Evolutionary conservation across 2,329 filamentous ascomycete species (phyloP).

Genomic region (Cladosporium sp.): DNA sequence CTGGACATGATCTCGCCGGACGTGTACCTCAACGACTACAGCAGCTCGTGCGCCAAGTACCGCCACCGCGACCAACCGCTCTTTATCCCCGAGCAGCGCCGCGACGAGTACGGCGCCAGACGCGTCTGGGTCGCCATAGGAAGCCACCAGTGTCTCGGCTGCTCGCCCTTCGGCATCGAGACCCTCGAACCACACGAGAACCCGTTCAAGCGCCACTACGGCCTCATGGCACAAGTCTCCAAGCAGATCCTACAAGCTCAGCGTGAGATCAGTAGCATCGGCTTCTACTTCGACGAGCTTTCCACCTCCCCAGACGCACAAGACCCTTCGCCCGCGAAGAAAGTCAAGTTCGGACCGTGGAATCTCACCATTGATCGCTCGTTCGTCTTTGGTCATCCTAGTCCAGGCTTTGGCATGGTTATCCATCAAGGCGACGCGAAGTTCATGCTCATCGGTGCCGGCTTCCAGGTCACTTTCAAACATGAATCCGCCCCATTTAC

Average conservation of each 20-base stretch:
- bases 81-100: slow-evolving; percentile 55
- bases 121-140: slow-evolving; percentile 47
- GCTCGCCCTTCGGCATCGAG: slow-evolving; percentile 47
- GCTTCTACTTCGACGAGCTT: slow-evolving; percentile 48
- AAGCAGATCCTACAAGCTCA: slow-evolving; percentile 45
- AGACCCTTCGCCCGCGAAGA: slow-evolving; percentile 35
- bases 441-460: slow-evolving; percentile 49
- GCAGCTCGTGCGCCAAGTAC: slow-evolving; percentile 47
- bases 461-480: slow-evolving; percentile 44
- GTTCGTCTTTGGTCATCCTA: slow-evolving; percentile 49
- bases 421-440: slow-evolving; percentile 41
- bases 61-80: slow-evolving; percentile 47
- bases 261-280: slow-evolving; percentile 36
- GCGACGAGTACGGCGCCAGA: slow-evolving; percentile 49
- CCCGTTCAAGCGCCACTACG: slow-evolving; percentile 44
- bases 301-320: slow-evolving; percentile 26
- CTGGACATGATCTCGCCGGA: slow-evolving; percentile 53
- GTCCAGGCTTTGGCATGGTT: slow-evolving; percentile 45
- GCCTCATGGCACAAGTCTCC: slow-evolving; percentile 39
- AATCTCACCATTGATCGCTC: slow-evolving; percentile 44
- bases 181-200: slow-evolving; percentile 38
- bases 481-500: slow-evolving; percentile 42
- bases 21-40: slow-evolving; percentile 52
- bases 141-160: slow-evolving; percentile 42
- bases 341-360: slow-evolving; percentile 35